phyloP scores from a whole-genome alignment of 176 grass and related monocot species.

The Oryza glumipatula region DNA sequence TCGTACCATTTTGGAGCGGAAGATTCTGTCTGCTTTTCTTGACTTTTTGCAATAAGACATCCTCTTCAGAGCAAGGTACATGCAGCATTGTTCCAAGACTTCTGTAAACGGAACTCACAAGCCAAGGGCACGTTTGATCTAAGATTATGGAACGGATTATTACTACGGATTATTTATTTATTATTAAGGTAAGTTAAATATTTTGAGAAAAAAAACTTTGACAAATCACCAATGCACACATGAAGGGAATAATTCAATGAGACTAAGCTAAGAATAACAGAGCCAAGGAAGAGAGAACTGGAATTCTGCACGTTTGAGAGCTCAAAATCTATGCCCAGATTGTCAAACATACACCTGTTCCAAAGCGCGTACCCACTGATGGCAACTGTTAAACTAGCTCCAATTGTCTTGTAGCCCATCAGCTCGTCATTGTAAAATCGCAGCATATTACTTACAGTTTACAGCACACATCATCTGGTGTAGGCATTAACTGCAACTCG shows the following conservation, averaged over 20 bases:
- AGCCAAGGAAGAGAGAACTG: not conserved
- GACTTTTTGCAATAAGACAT: not conserved
- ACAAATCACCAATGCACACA: too few relatives aligned
- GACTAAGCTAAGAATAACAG: too few relatives aligned
- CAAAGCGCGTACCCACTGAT: not conserved
- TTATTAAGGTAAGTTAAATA: too few relatives aligned
- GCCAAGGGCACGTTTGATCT: too few relatives aligned
- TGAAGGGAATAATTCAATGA: too few relatives aligned
- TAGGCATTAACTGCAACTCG: not conserved
- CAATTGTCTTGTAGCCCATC: not conserved
- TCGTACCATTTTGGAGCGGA: not conserved
- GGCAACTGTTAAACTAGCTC: not conserved
- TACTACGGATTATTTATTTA: too few relatives aligned
- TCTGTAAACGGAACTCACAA: not conserved
- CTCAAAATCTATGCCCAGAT: not conserved
- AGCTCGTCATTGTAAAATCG: not conserved
- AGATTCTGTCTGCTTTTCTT: constrained; percentile 8
- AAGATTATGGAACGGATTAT: too few relatives aligned
- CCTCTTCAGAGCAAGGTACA: not conserved
- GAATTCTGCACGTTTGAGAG: not conserved
- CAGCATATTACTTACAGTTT: not conserved
- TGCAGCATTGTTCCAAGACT: not conserved
- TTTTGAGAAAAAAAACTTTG: too few relatives aligned
- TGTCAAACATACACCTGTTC: not conserved
- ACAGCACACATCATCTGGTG: not conserved